Evolutionary conservation across 2,329 filamentous ascomycete genomes (phyloP).

Genomic region (Ceratocystis diversiconidia): DNA sequence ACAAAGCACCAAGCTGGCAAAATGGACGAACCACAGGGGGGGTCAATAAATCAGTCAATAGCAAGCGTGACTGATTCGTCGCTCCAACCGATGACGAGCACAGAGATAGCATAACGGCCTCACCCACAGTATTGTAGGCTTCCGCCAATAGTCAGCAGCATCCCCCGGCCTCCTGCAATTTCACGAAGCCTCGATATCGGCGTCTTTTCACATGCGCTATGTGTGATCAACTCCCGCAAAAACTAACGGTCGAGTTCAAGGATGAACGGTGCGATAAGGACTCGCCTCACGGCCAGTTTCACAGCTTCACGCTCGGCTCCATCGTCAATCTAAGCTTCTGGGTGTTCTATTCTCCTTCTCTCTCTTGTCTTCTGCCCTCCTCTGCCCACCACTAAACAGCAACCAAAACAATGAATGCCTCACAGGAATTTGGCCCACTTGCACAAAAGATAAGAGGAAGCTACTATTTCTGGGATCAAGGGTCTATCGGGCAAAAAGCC

Average conservation of each 20-base stretch:
- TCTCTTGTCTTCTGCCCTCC: not conserved
- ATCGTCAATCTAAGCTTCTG: not conserved
- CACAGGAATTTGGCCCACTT: not conserved
- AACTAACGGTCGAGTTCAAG: not conserved
- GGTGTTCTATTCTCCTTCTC: too few relatives aligned
- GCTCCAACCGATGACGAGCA: not conserved
- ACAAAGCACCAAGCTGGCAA: not conserved
- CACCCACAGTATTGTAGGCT: not conserved
- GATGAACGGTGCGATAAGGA: constrained; percentile 2
- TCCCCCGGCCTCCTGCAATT: not conserved
- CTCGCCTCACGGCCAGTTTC: not conserved
- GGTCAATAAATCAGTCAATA: not conserved
- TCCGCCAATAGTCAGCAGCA: not conserved
- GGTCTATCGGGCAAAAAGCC: not conserved
- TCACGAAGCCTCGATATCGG: not conserved
- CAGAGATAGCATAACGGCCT: not conserved
- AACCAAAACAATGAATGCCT: not conserved
- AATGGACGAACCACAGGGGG: not conserved
- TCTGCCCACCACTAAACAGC: not conserved
- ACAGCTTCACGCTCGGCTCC: not conserved
- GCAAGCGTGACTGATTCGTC: not conserved
- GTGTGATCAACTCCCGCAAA: not conserved
- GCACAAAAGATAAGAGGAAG: constrained; percentile 1
- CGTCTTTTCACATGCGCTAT: not conserved
- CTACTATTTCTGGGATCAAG: not conserved